These are phyloP conservation scores for Chaetomiaceae sp. DNA, from an alignment of 2,329 filamentous ascomycete genomes.

Conservation along the genomic window DNA sequence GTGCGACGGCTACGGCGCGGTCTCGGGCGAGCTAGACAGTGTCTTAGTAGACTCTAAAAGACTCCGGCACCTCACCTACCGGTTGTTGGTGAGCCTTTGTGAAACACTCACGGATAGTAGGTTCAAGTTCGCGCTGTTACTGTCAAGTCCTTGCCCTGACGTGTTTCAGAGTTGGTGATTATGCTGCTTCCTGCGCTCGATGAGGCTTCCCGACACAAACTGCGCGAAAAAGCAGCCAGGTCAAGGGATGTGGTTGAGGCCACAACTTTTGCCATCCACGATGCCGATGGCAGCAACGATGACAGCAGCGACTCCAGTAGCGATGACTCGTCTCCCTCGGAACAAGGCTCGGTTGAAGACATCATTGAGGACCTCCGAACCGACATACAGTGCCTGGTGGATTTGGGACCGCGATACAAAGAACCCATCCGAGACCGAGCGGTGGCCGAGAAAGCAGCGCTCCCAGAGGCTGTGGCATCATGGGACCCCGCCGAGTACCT, in stretches of 20 bases:
- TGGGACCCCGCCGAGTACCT: neutral
- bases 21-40: neutral
- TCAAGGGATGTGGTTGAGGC: neutral
- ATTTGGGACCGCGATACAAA: neutral
- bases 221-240: neutral
- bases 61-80: neutral
- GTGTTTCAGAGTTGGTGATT: neutral
- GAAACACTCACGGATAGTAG: neutral
- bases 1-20: neutral
- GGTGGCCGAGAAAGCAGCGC: neutral
- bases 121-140: neutral
- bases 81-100: conserved; percentile 1
- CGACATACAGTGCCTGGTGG: neutral
- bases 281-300: neutral
- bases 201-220: neutral
- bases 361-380: neutral
- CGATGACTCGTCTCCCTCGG: neutral
- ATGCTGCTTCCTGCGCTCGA: neutral
- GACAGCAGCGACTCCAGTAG: neutral
- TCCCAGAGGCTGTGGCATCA: neutral
- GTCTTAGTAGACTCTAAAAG: neutral
- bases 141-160: neutral
- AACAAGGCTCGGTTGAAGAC: neutral
- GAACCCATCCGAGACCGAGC: conserved; percentile 2
- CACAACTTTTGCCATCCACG: neutral